Conservation (phyloP, 352 stramenopile genomes). For the Phytophthora cryptogea region DNA sequence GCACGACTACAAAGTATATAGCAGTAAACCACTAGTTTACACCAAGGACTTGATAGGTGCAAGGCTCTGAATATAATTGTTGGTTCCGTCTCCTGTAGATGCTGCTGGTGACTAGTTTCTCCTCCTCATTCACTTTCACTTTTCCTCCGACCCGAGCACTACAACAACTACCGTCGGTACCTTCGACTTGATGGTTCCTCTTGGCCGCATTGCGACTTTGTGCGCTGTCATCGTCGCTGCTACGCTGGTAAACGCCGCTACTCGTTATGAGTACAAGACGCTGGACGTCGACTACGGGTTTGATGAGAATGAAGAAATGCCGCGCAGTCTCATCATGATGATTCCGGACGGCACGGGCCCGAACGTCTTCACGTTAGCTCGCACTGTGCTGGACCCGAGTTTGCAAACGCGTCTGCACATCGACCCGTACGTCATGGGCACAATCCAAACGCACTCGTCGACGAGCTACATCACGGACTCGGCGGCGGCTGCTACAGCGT, state of each 20-base stretch:
- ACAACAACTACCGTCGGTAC: not conserved
- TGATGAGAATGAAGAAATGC: conserved; percentile 46
- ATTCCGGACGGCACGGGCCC: conserved; percentile 69
- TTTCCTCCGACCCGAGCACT: too few species aligned
- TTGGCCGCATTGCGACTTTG: conserved; percentile 27
- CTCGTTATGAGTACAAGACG: conserved; percentile 11
- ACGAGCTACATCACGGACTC: conserved; percentile 76
- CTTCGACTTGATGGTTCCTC: conserved; percentile 13
- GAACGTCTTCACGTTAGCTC: conserved; percentile 65
- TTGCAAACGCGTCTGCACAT: conserved; percentile 64
- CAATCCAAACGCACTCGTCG: conserved; percentile 64
- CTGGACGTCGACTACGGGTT: conserved; percentile 59
- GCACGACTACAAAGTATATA: too few species aligned
- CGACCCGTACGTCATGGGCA: conserved; percentile 57
- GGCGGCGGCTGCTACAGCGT: conserved; percentile 55
- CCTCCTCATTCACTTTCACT: too few species aligned
- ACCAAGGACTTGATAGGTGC: too few species aligned
- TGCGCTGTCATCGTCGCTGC: conserved; percentile 21
- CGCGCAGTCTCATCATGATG: conserved; percentile 75
- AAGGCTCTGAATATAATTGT: too few species aligned
- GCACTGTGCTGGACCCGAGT: conserved; percentile 58
- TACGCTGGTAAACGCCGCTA: conserved; percentile 30
- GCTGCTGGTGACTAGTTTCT: too few species aligned
- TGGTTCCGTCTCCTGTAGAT: too few species aligned
- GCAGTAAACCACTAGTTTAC: too few species aligned